These are phyloP conservation scores for Penicillium brevicompactum DNA, from an alignment of 2,329 filamentous ascomycete species.

Conservation along the genomic window DNA sequence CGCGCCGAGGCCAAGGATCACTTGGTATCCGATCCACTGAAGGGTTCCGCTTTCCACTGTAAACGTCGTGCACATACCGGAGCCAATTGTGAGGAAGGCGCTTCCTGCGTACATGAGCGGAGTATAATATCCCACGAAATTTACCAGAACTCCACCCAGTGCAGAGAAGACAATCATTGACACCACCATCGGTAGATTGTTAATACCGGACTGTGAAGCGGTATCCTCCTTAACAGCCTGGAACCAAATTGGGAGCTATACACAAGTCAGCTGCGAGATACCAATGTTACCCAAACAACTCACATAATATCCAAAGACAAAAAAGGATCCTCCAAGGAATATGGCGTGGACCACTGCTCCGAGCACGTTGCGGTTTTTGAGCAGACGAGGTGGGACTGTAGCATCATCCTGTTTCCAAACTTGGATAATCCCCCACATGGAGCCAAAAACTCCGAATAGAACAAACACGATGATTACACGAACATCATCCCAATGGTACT, in stretches of 20 bases:
- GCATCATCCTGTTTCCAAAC: slow-evolving; percentile 45
- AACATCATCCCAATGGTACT: slow-evolving; percentile 47
- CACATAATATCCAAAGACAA: slow-evolving; percentile 50
- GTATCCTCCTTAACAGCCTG: slow-evolving; percentile 40
- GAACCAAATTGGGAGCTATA: slow-evolving; percentile 48
- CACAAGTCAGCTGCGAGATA: neutral
- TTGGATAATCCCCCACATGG: slow-evolving; percentile 44
- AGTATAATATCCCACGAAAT: slow-evolving; percentile 42
- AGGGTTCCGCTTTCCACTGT: slow-evolving; percentile 27
- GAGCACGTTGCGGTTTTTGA: slow-evolving; percentile 47
- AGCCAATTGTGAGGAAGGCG: slow-evolving; percentile 35
- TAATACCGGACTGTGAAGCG: slow-evolving; percentile 40
- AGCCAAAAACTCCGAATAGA: slow-evolving; percentile 52
- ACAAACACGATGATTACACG: slow-evolving; percentile 53
- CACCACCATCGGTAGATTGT: slow-evolving; percentile 40
- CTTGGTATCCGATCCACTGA: slow-evolving; percentile 43
- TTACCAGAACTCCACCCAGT: slow-evolving; percentile 33
- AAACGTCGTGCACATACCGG: slow-evolving; percentile 40
- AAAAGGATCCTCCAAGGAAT: slow-evolving; percentile 46
- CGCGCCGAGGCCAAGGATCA: slow-evolving; percentile 38
- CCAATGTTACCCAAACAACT: neutral
- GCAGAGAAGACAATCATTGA: slow-evolving; percentile 35
- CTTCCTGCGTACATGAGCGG: slow-evolving; percentile 40
- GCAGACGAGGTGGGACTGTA: slow-evolving; percentile 48
- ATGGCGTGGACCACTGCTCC: slow-evolving; percentile 46